A percentile compares a stretch with the other conserved stretches of the same genome.
These are phyloP conservation scores for Leccinum pseudoinsigne DNA, from an alignment of 1,284 basidiomycete species.

Conservation along the genomic window DNA sequence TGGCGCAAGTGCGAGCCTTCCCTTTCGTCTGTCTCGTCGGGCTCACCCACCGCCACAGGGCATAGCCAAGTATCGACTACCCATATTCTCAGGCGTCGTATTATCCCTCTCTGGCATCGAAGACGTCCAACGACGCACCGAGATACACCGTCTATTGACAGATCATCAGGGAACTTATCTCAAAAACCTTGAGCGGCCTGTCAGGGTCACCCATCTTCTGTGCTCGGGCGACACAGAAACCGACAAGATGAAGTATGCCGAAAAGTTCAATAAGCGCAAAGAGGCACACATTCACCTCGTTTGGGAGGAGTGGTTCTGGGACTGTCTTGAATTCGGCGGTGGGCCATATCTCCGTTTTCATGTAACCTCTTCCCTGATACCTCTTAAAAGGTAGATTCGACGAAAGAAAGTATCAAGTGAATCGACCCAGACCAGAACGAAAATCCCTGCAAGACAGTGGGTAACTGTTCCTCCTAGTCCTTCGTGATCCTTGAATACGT, in stretches of 20 bases:
- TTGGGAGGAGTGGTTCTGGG: slow-evolving; percentile 89
- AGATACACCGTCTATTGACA: slow-evolving; percentile 57
- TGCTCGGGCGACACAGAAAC: slow-evolving; percentile 49
- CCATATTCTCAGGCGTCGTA: slow-evolving; percentile 62
- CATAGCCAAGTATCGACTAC: slow-evolving; percentile 55
- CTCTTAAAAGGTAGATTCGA: slow-evolving; percentile 41
- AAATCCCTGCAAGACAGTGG: slow-evolving; percentile 38
- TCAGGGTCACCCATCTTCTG: slow-evolving; percentile 67
- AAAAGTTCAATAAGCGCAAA: slow-evolving; percentile 62
- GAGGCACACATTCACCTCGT: slow-evolving; percentile 70
- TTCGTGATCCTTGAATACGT: neutral
- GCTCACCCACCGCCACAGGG: slow-evolving; percentile 39
- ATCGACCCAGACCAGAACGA: slow-evolving; percentile 57
- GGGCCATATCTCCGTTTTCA: slow-evolving; percentile 11
- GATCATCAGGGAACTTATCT: slow-evolving; percentile 57
- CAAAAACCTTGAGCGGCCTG: slow-evolving; percentile 64
- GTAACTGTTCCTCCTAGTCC: slow-evolving; percentile 7
- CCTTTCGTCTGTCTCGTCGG: slow-evolving; percentile 23
- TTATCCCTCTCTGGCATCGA: slow-evolving; percentile 70
- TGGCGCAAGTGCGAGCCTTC: slow-evolving; percentile 40
- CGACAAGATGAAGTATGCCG: slow-evolving; percentile 70
- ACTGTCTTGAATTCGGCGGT: slow-evolving; percentile 71
- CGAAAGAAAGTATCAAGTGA: slow-evolving; percentile 58
- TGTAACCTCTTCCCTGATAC: neutral
- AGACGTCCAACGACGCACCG: slow-evolving; percentile 49